These are phyloP conservation scores for Phyllosticta citrichinensis DNA, from an alignment of 2,329 filamentous ascomycete species.

Conservation along the genomic window DNA sequence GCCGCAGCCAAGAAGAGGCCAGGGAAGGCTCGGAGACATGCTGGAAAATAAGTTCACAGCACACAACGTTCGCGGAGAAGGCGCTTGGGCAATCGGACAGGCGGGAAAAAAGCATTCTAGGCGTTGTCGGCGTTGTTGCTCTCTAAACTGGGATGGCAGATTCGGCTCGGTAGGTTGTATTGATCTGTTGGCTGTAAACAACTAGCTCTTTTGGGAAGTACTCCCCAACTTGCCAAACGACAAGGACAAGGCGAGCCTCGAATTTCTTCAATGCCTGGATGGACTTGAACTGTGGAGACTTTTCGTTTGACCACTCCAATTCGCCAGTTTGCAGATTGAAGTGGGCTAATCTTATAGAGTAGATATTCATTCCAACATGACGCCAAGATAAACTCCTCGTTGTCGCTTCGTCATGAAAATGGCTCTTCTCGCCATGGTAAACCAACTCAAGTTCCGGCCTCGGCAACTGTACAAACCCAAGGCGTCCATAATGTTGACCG, in stretches of 20 bases:
- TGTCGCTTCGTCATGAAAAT: not conserved
- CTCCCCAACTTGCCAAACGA: not conserved
- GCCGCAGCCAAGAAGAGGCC: constrained; percentile 23
- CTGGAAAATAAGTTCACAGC: constrained; percentile 1
- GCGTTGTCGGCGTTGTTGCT: constrained; percentile 4
- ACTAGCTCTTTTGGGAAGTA: not conserved
- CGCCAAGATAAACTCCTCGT: not conserved
- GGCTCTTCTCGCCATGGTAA: not conserved
- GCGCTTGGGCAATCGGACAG: not conserved
- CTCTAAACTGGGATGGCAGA: not conserved
- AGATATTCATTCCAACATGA: not conserved
- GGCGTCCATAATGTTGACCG: not conserved
- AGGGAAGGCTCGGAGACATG: constrained; percentile 31
- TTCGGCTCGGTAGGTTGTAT: not conserved
- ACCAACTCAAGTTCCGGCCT: not conserved
- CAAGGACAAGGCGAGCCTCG: not conserved
- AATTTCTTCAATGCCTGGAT: too few species aligned
- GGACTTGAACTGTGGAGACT: too few species aligned
- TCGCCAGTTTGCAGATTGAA: not conserved
- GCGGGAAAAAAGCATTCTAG: constrained; percentile 2
- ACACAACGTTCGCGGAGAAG: not conserved
- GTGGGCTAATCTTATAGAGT: not conserved
- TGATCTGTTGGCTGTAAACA: not conserved
- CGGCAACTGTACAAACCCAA: not conserved
- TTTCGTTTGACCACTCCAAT: not conserved